Base-by-base conservation (phyloP, 148 eudicot species). In the Suaeda aralocaspica region DNA sequence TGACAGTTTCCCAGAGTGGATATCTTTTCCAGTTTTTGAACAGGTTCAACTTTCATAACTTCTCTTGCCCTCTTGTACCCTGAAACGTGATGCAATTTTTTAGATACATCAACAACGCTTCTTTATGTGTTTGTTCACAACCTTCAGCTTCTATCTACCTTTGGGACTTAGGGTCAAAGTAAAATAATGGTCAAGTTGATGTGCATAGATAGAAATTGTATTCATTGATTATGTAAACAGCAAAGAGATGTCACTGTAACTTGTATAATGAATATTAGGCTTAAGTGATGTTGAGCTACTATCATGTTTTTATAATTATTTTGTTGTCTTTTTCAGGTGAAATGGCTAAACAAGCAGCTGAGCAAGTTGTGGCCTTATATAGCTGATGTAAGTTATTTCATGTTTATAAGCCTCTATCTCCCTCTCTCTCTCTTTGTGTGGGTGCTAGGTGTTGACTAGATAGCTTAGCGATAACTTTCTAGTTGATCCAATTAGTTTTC, bases 21-120 rank as follows among this genome's bases (percentile, higher is more conserved):
- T 94, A 74, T 91, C 96, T 9, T 94, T 94, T 76, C 98, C 98
- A 52, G 96, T 82, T 51, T 94, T 41, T 84, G 98, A 94, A 55
- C 98, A 94, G 98, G 98, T 94, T 60, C 59, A 26, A 26, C 46
- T 29, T 18, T 19, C 46, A 49, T 53, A 21, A 57, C 64, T 61
- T 66, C 3, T 52, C 19, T 56, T 61, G 26, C 6, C 59, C n/a
- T n/a, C n/a, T 50, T 29, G 14, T 59, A 29, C 13, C 44, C 49
- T 72, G 29, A 46, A 39, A 25, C 30, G n/a, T 53, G 25, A 45
- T 4, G 5, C 6, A 50, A 55, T 11, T 9, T 52, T 52, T 6
- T 31, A n/a, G 10, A 21, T 36, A 15, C 36, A 25, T 46, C 45
- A 4, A 4, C 46, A 13, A 31, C 52, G 36, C 18, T 39, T 18